Conservation (phyloP, 768 basidiomycete genomes). For the Pleurotus ostreatus region DNA sequence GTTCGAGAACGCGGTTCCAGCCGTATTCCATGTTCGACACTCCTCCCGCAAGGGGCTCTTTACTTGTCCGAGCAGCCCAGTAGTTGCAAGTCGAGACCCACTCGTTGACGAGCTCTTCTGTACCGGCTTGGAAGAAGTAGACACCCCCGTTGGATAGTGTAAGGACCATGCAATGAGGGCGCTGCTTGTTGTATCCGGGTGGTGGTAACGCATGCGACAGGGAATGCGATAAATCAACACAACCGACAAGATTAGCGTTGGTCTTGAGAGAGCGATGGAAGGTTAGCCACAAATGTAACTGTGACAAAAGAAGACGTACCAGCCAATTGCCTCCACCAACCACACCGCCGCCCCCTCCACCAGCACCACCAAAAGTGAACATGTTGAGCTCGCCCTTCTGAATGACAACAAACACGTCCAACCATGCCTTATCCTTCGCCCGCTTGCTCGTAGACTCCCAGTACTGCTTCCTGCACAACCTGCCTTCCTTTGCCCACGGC, state of each 20-base stretch:
- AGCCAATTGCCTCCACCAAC: constrained; percentile 99
- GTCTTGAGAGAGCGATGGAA: constrained; percentile 40
- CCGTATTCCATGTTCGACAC: constrained; percentile 99
- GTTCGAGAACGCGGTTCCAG: constrained; percentile 78
- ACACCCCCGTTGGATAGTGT: constrained; percentile 85
- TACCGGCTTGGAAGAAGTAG: constrained; percentile 99
- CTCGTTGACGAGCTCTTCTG: constrained; percentile 96
- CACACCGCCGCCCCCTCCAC: constrained; percentile 53
- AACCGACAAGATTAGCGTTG: constrained; percentile 84
- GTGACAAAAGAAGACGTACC: constrained; percentile 44
- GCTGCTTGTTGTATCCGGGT: constrained; percentile 86
- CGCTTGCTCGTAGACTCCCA: constrained; percentile 84
- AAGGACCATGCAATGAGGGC: constrained; percentile 93
- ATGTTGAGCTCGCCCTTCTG: constrained; percentile 92
- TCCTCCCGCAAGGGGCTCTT: constrained; percentile 92
- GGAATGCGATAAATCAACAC: constrained; percentile 81
- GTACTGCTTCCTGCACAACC: constrained; percentile 92
- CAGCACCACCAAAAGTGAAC: constrained; percentile 88
- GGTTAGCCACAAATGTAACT: too few species aligned
- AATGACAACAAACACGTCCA: constrained; percentile 94
- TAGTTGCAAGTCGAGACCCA: constrained; percentile 99
- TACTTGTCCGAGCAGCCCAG: constrained; percentile 94
- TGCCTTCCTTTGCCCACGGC: constrained; percentile 99
- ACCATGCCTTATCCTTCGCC: constrained; percentile 87
- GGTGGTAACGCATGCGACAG: constrained; percentile 84